Conservation (phyloP, 1,284 basidiomycete genomes). For the Naganishia albida region DNA sequence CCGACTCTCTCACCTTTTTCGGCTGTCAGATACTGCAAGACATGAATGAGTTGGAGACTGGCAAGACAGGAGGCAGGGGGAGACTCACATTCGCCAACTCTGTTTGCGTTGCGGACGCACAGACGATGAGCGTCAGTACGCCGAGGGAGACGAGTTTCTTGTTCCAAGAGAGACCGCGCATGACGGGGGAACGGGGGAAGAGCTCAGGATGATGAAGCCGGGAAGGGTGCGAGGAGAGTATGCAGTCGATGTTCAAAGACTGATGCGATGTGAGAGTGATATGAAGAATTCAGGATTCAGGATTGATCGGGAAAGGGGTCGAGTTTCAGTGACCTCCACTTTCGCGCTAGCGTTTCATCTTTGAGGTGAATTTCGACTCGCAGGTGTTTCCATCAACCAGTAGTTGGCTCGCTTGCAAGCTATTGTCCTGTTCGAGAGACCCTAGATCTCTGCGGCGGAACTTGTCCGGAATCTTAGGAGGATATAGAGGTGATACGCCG, state of each 20-base stretch:
- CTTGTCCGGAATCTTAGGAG: too few relatives aligned
- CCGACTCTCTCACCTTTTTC: slow-evolving; percentile 25
- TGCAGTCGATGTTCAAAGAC: too few relatives aligned
- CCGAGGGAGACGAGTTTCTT: slow-evolving; percentile 41
- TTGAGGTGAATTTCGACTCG: too few relatives aligned
- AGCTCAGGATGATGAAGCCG: background rate
- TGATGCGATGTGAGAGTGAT: too few relatives aligned
- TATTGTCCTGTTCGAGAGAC: background rate
- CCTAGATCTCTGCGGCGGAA: too few relatives aligned
- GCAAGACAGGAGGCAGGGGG: background rate
- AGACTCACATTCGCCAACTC: slow-evolving; percentile 45
- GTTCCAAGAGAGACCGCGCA: slow-evolving; percentile 35
- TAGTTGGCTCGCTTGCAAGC: background rate
- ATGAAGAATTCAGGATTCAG: too few relatives aligned
- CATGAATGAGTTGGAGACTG: background rate
- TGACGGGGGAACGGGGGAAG: background rate
- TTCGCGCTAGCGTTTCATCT: slow-evolving; percentile 1
- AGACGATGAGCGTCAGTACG: slow-evolving; percentile 48
- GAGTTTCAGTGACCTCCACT: background rate
- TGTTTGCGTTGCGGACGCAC: slow-evolving; percentile 49
- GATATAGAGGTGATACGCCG: too few relatives aligned
- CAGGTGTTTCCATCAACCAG: background rate
- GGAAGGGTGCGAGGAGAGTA: background rate
- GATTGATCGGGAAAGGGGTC: background rate
- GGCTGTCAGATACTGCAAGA: slow-evolving; percentile 30